phyloP scores from a whole-genome alignment of 1,284 basidiomycete species.

The Cutaneotrichosporon dermatis region DNA sequence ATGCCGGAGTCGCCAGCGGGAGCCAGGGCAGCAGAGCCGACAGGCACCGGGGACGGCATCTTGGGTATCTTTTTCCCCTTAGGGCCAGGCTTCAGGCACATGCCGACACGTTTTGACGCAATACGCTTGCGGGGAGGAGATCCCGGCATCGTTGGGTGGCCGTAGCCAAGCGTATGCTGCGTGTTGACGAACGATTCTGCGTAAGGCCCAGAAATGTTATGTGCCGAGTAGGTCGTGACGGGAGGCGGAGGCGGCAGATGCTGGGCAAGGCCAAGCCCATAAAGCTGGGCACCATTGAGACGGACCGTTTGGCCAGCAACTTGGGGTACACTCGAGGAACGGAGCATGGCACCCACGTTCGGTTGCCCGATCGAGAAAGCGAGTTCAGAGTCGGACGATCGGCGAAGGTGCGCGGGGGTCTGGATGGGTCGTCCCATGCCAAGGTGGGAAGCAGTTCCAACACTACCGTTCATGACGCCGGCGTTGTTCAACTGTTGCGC shows the following conservation, averaged over 20 bases:
- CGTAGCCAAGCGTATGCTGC: conserved; percentile 4
- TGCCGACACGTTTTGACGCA: conserved; percentile 23
- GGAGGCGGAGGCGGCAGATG: conserved; percentile 12
- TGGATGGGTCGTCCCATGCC: conserved; percentile 17
- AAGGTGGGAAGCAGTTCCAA: neutral
- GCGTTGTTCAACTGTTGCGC: neutral
- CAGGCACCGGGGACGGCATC: conserved; percentile 5
- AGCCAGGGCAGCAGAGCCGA: neutral
- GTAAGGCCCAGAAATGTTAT: conserved; percentile 1
- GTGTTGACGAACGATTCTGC: conserved; percentile 1
- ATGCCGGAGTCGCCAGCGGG: neutral
- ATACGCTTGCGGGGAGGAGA: conserved; percentile 16
- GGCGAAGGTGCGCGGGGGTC: conserved; percentile 11
- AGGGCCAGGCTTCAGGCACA: conserved; percentile 28
- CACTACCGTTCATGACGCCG: neutral
- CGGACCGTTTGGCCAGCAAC: conserved; percentile 7
- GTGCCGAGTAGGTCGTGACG: conserved; percentile 10
- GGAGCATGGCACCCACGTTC: conserved; percentile 18
- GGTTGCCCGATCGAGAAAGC: conserved; percentile 14
- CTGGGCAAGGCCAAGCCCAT: neutral
- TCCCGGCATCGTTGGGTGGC: neutral
- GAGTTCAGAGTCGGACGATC: conserved; percentile 20
- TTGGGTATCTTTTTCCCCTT: conserved; percentile 19
- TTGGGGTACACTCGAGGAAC: conserved; percentile 19
- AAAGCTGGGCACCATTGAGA: conserved; percentile 4